Conservation (phyloP, 306 rosid species). For the Dalbergia cochinchinensis region DNA sequence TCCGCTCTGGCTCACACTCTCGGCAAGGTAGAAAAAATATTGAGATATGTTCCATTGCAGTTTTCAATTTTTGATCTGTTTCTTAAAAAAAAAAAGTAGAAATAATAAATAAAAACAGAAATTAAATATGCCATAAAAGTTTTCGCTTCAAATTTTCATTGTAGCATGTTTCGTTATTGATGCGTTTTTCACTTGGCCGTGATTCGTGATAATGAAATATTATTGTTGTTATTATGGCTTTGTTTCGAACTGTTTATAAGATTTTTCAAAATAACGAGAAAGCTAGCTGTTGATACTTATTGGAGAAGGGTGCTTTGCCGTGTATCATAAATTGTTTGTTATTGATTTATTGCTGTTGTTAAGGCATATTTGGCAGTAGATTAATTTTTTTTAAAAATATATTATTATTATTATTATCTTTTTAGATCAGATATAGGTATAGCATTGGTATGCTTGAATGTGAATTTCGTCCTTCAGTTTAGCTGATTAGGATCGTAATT, state of each 20-base stretch:
- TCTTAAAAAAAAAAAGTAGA: no score
- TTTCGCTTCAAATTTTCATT: not conserved
- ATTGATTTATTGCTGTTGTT: not conserved
- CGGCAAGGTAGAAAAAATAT: constrained; percentile 67
- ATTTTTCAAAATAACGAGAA: not conserved
- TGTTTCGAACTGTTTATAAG: constrained; percentile 4
- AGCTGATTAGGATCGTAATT: not conserved
- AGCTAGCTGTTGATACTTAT: not conserved
- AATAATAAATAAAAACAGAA: no score
- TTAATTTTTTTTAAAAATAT: no score
- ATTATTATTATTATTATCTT: no score
- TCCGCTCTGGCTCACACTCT: constrained; percentile 95
- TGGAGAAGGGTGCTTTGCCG: not conserved
- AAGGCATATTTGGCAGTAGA: no score
- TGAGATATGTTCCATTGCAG: no score
- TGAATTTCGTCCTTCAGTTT: not conserved
- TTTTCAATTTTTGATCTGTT: no score
- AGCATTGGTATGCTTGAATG: not conserved
- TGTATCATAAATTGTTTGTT: not conserved
- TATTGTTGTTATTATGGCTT: not conserved
- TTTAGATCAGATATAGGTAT: not conserved
- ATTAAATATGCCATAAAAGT: no score
- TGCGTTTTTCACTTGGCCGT: constrained; percentile 18
- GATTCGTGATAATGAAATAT: not conserved
- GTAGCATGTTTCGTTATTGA: not conserved